Evolutionary conservation across 768 basidiomycete species (phyloP).

Genomic region (Lactarius deliciosus): DNA sequence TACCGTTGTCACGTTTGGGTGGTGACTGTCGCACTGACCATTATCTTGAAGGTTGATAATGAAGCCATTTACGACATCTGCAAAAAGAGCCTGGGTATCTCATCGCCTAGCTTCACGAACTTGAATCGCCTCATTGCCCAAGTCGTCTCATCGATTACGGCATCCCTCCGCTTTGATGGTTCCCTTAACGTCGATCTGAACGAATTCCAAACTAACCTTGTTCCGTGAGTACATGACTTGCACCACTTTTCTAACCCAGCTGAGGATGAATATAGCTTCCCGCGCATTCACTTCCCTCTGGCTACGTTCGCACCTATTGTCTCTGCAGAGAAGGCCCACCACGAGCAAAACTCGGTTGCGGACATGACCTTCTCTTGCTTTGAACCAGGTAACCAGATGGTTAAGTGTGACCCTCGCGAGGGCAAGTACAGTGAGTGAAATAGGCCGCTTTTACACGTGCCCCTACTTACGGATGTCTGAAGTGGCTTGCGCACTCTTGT

Average conservation of each 20-base stretch:
- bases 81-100: conserved; percentile 54
- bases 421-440: conserved; percentile 66
- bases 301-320: conserved; percentile 67
- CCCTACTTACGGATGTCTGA: neutral
- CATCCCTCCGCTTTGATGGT: conserved; percentile 61
- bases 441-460: neutral
- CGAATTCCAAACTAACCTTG: conserved; percentile 72
- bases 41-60: conserved; percentile 47
- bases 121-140: conserved; percentile 67
- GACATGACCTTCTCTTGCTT: conserved; percentile 76
- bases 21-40: neutral
- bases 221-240: conserved; percentile 42
- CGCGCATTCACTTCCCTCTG: conserved; percentile 67
- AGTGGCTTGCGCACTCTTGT: conserved; percentile 69
- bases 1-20: conserved; percentile 31
- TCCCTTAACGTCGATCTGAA: conserved; percentile 67
- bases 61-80: conserved; percentile 71
- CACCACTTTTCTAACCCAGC: conserved; percentile 17
- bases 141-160: conserved; percentile 50
- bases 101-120: conserved; percentile 61
- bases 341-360: conserved; percentile 68
- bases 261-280: conserved; percentile 43
- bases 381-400: conserved; percentile 77
- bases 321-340: conserved; percentile 60
- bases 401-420: conserved; percentile 76